These are phyloP conservation scores for Fusarium zealandicum DNA, from an alignment of 2,329 filamentous ascomycete genomes.

Conservation along the genomic window DNA sequence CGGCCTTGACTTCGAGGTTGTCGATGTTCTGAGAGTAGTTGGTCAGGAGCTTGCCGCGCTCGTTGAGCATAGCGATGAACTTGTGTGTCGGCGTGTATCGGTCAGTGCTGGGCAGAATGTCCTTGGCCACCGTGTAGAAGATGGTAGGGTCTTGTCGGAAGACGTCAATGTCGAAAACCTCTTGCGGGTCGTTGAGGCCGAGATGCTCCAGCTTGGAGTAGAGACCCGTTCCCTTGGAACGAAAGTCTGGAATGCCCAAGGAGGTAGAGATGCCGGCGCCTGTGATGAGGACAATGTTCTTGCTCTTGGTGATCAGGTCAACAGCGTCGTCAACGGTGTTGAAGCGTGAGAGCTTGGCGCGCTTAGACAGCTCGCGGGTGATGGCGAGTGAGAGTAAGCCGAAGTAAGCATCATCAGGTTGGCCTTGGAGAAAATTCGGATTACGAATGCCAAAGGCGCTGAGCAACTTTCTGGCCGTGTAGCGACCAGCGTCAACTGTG, in stretches of 20 bases:
- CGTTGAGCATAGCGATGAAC: conserved; percentile 89
- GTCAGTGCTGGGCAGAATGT: conserved; percentile 83
- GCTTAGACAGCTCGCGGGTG: conserved; percentile 79
- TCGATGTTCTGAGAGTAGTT: conserved; percentile 99
- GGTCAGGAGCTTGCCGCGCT: conserved; percentile 87
- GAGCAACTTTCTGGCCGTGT: conserved; percentile 83
- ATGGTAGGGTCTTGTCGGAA: conserved; percentile 87
- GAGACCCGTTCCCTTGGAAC: conserved; percentile 89
- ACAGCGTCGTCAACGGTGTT: conserved; percentile 92
- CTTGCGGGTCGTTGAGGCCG: conserved; percentile 83
- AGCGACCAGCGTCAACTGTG: conserved; percentile 71
- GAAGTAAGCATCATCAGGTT: conserved; percentile 74
- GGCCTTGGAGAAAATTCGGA: conserved; percentile 74
- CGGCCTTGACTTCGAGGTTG: conserved; percentile 88
- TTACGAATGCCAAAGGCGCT: conserved; percentile 84
- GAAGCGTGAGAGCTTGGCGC: conserved; percentile 79
- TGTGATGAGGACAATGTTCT: conserved; percentile 91
- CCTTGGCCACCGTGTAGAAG: conserved; percentile 91
- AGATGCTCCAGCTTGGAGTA: conserved; percentile 85
- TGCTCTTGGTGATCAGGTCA: conserved; percentile 72
- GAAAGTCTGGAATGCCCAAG: conserved; percentile 95
- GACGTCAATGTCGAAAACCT: conserved; percentile 90
- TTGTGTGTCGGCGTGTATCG: conserved; percentile 90
- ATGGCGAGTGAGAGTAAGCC: conserved; percentile 78
- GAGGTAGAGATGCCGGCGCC: conserved; percentile 97